A percentile compares a stretch with the other conserved stretches of the same genome.
Conservation (phyloP, 805 yeast genomes). For the Saccharomycopsis sp. region DNA sequence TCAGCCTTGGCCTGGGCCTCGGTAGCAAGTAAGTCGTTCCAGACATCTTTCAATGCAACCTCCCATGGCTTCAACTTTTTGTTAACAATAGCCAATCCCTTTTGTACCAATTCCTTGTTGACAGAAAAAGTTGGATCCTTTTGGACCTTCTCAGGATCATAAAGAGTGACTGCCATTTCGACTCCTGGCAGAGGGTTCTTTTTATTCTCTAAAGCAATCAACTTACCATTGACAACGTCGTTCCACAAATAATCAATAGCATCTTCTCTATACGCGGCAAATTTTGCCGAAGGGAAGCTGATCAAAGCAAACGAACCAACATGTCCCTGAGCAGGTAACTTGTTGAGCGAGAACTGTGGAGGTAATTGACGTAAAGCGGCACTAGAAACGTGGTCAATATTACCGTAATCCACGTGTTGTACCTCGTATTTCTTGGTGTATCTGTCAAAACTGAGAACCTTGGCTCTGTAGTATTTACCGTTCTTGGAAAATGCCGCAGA, state of each 20-base stretch:
- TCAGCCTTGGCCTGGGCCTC: constrained; percentile 44
- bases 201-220: constrained; percentile 48
- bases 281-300: constrained; percentile 49
- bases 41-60: constrained; percentile 30
- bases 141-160: constrained; percentile 49
- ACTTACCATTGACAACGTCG: constrained; percentile 41
- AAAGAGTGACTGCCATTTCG: constrained; percentile 47
- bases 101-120: constrained; percentile 49
- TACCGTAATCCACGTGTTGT: constrained; percentile 58
- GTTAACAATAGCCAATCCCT: constrained; percentile 55
- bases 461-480: constrained; percentile 54
- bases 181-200: constrained; percentile 33
- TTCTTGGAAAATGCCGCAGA: constrained; percentile 47
- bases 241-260: constrained; percentile 51
- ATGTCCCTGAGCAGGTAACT: constrained; percentile 48
- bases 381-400: constrained; percentile 37
- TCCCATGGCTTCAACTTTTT: constrained; percentile 32
- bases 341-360: constrained; percentile 35
- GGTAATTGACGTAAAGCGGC: constrained; percentile 48
- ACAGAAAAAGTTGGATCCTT: constrained; percentile 51
- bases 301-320: constrained; percentile 47
- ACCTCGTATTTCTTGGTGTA: constrained; percentile 40
- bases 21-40: constrained; percentile 34
- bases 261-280: constrained; percentile 48
- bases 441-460: constrained; percentile 41